phyloP scores from a whole-genome alignment of 2,329 filamentous ascomycete species.

The Penicillium italicum region DNA sequence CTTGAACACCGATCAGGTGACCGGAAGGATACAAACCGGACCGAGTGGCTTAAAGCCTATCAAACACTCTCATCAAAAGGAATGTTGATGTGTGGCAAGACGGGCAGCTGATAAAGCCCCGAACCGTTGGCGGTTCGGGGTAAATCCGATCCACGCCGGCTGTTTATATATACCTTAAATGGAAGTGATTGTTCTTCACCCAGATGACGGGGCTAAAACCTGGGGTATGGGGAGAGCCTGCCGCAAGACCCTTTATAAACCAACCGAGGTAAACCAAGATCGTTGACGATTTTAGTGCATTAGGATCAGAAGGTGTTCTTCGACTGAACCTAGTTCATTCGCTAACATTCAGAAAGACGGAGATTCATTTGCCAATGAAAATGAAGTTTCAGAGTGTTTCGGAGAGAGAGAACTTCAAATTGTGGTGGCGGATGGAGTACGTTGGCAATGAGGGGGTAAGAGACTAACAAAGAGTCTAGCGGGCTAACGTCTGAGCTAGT shows the following conservation, averaged over 20 bases:
- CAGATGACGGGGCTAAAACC: background rate
- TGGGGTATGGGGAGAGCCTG: background rate
- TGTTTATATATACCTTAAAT: slow-evolving; percentile 9
- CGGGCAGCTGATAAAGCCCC: slow-evolving; percentile 4
- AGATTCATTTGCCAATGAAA: background rate
- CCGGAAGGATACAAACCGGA: slow-evolving; percentile 15
- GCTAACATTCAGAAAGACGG: background rate
- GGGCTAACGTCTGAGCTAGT: background rate
- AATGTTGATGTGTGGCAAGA: slow-evolving; percentile 1
- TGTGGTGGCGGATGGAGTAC: background rate
- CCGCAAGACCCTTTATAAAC: background rate
- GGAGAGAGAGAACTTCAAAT: background rate
- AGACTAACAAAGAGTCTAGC: background rate
- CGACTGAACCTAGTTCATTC: background rate
- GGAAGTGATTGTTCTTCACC: background rate
- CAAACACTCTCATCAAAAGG: background rate
- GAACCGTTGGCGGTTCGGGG: slow-evolving; percentile 11
- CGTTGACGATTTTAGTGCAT: background rate
- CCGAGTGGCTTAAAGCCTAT: slow-evolving; percentile 22
- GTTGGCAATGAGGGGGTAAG: background rate
- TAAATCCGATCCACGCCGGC: slow-evolving; percentile 7
- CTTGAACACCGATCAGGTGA: slow-evolving; percentile 23
- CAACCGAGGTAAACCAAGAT: background rate
- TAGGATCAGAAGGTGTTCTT: background rate
- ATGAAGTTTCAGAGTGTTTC: background rate